Evolutionary conservation across 2,329 filamentous ascomycete species (phyloP).

Genomic region (Neocucurbitaria cava): DNA sequence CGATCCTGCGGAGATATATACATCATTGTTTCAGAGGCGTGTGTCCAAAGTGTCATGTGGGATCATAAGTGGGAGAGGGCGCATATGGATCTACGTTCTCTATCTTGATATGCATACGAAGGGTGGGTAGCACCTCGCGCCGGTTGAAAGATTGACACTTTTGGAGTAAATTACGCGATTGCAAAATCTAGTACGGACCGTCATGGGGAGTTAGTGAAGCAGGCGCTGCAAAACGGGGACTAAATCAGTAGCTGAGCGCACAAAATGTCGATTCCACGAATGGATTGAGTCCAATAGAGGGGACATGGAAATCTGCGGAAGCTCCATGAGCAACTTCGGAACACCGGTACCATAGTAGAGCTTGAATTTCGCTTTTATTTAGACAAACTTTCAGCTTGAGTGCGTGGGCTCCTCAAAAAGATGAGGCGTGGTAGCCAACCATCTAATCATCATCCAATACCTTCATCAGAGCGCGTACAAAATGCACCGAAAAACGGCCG

Average conservation of each 20-base stretch:
- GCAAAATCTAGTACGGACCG: not conserved
- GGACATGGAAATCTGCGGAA: not conserved
- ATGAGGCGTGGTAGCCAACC: constrained; percentile 19
- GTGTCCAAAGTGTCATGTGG: not conserved
- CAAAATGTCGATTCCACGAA: not conserved
- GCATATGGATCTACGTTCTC: not conserved
- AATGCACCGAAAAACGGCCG: constrained; percentile 20
- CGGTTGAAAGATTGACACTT: not conserved
- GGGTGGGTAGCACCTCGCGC: not conserved
- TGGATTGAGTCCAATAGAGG: not conserved
- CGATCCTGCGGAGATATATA: not conserved
- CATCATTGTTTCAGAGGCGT: not conserved
- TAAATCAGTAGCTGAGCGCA: not conserved
- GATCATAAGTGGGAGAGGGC: not conserved
- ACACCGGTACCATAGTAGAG: not conserved
- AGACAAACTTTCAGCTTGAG: constrained; percentile 10
- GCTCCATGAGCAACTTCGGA: not conserved
- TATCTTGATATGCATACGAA: not conserved
- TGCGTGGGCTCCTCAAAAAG: constrained; percentile 10
- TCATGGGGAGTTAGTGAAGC: not conserved
- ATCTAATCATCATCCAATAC: constrained; percentile 18
- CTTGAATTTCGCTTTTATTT: constrained; percentile 13
- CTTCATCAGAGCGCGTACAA: constrained; percentile 5
- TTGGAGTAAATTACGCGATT: constrained; percentile 4
- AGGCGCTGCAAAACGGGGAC: not conserved